Evolutionary conservation across 345 rosid genomes (phyloP).

Genomic region (Citropsis articulata): DNA sequence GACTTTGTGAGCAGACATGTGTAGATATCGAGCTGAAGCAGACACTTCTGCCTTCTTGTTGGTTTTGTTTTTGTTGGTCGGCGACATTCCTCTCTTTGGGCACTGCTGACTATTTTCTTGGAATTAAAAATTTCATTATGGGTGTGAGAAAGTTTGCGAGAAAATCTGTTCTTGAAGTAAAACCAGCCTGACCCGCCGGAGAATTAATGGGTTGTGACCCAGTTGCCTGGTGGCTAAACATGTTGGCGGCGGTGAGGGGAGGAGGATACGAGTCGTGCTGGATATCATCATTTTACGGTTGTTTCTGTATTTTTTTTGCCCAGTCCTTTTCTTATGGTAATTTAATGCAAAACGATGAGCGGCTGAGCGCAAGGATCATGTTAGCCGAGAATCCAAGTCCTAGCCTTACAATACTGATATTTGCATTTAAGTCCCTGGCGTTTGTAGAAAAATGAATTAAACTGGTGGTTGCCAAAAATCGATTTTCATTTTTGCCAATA

Average conservation of each 20-base stretch:
- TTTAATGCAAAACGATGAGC: too few species aligned
- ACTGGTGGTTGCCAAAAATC: too few species aligned
- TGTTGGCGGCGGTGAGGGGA: not conserved
- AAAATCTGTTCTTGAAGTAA: not conserved
- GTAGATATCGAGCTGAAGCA: too few species aligned
- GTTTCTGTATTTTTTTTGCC: too few species aligned
- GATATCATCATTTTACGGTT: not conserved
- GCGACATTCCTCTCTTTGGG: not conserved
- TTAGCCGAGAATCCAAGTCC: too few species aligned
- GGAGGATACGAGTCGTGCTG: not conserved
- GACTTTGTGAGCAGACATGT: too few species aligned
- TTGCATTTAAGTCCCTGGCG: too few species aligned
- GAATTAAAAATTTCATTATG: not conserved
- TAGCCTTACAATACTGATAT: fast-evolving
- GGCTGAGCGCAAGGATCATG: too few species aligned
- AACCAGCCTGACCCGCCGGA: not conserved
- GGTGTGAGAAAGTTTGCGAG: not conserved
- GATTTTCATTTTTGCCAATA: too few species aligned
- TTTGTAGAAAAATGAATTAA: too few species aligned
- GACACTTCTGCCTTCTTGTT: not conserved
- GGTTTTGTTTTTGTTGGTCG: not conserved
- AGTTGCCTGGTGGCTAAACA: not conserved
- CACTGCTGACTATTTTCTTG: not conserved
- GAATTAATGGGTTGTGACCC: not conserved
- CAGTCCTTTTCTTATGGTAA: too few species aligned